Conservation (phyloP, 176 grass and related monocot species). For the Cocos nucifera region DNA sequence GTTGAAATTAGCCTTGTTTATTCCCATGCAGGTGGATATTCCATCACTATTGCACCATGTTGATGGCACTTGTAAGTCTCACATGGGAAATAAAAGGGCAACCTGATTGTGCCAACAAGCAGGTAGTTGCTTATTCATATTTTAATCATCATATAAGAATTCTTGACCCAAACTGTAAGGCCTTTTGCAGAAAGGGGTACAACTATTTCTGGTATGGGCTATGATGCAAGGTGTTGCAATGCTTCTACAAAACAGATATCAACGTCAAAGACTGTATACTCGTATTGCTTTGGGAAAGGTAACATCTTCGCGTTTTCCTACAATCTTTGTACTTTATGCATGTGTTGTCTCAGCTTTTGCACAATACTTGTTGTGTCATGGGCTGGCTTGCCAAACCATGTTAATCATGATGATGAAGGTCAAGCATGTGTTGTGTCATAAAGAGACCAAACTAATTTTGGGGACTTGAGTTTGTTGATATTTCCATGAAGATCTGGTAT, state of each 20-base stretch:
- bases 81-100: conserved; percentile 17
- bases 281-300: conserved; percentile 98
- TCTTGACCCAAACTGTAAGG: conserved; percentile 7
- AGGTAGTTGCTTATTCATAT: conserved; percentile 16
- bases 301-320: not conserved
- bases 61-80: conserved; percentile 12
- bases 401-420: too few species aligned
- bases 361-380: too few species aligned
- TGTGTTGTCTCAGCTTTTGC: too few species aligned
- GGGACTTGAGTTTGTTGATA: too few species aligned
- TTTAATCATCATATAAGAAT: conserved; percentile 1
- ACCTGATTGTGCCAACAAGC: conserved; percentile 22
- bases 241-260: conserved; percentile 98
- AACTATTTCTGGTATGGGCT: conserved; percentile 86
- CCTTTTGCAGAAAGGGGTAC: conserved; percentile 65
- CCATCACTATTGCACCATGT: conserved; percentile 20
- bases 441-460: too few species aligned
- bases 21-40: conserved; percentile 14
- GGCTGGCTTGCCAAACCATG: too few species aligned
- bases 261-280: conserved; percentile 97
- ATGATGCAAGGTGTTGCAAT: conserved; percentile 98
- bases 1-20: not conserved
- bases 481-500: too few species aligned
- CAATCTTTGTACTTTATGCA: too few species aligned
- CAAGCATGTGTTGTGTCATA: too few species aligned